Base-by-base conservation (phyloP, 2,329 filamentous ascomycete species). In the Blastomyces gilchristii region DNA sequence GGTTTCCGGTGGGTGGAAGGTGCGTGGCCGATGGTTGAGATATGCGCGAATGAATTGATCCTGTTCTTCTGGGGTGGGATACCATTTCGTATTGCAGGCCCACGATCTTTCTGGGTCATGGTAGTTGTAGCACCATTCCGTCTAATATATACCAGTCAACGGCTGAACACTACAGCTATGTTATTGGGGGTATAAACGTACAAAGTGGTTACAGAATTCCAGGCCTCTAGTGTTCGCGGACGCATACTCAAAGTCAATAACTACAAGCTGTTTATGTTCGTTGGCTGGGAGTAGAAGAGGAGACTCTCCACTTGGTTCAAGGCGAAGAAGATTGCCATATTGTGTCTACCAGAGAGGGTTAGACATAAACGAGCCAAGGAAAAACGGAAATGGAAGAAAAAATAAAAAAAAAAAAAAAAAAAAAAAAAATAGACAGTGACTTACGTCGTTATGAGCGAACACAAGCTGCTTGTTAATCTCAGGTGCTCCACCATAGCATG, bases 81-180 rank as follows among this genome's bases (percentile, higher is more conserved):
- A 99, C 61, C 78, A 76, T 61, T 79, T 77, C 5, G 83, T 83
- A 70, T 87, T 85, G 80, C 90, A 93, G 34, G 81, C 84, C 78
- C 85, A 85, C 0, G 90, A 80, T 41, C 77, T 77, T 37, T 80
- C 78, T 2, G 84, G 76, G 72, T 94, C 87, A 73, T 97, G 92
- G 76, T 99, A 99, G 76, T 99, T 93, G 81, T 97, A 97, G 69
- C 90, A 89, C 94, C 94, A 99, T 77, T 99, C 94, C 0, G 90
- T 85, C 82, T 84, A 62, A 31, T 52, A 61, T 53, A 31, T 2
- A 45, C 63, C 57, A 45, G 57, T 25, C 22, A 45, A 50, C n/a
- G 3, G 22, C 9, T 37, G 37, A 16, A 22, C 18, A n/a, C 25
- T 34, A 9, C 18, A 8, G 31, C 3, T 16, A 7, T 43, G 2